These are phyloP conservation scores for Hamamelis virginiana DNA, from an alignment of 164 flowering plant species.

Conservation along the genomic window DNA sequence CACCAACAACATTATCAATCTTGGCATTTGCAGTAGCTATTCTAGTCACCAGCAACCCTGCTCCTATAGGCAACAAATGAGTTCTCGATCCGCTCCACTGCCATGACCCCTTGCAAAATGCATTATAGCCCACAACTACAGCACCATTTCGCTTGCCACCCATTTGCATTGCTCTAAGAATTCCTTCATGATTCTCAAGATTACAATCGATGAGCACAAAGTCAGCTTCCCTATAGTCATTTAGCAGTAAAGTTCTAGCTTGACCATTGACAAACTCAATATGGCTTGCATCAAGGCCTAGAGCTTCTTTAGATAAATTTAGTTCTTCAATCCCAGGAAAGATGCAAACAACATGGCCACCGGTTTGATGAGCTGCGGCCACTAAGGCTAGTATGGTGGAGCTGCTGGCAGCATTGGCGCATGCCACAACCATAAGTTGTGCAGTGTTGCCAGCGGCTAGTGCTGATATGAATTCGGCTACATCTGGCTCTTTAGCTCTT, in stretches of 20 bases:
- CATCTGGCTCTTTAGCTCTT: slow-evolving; percentile 59
- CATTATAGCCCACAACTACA: slow-evolving; percentile 66
- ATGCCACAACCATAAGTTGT: slow-evolving; percentile 61
- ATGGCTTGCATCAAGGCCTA: slow-evolving; percentile 30
- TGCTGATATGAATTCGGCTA: slow-evolving; percentile 74
- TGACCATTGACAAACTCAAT: slow-evolving; percentile 66
- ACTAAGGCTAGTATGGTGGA: slow-evolving; percentile 48
- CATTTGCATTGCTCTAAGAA: slow-evolving; percentile 34
- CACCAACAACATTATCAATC: slow-evolving; percentile 9
- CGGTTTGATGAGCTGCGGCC: slow-evolving; percentile 76
- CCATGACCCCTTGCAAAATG: slow-evolving; percentile 55
- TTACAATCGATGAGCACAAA: slow-evolving; percentile 73
- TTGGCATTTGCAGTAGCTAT: slow-evolving; percentile 19
- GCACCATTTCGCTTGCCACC: slow-evolving; percentile 26
- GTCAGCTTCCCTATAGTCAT: slow-evolving; percentile 49
- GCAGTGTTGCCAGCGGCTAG: slow-evolving; percentile 81
- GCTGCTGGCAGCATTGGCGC: slow-evolving; percentile 40
- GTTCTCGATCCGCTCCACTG: slow-evolving; percentile 37
- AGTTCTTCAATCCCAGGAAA: slow-evolving; percentile 37
- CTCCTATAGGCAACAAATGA: slow-evolving; percentile 73
- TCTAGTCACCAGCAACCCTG: slow-evolving; percentile 59
- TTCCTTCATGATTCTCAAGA: slow-evolving; percentile 44
- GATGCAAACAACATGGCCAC: slow-evolving; percentile 69
- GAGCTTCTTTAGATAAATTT: slow-evolving; percentile 25
- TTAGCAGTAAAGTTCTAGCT: slow-evolving; percentile 35